phyloP scores from a whole-genome alignment of 345 rosid species.

The Excoecaria cochinchinensis region DNA sequence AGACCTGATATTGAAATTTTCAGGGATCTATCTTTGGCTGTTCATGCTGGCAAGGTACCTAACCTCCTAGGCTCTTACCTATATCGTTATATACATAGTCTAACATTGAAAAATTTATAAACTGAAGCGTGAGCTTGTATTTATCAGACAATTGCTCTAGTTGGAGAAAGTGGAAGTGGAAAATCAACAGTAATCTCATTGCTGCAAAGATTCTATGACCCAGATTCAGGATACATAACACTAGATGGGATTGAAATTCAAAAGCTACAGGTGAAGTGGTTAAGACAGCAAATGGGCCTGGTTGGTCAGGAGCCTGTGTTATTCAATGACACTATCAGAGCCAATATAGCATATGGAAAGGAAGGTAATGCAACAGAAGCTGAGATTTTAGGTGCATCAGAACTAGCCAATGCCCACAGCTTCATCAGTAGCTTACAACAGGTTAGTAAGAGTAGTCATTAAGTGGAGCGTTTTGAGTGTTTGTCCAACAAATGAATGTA shows the following conservation, averaged over 20 bases:
- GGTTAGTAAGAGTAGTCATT: not conserved
- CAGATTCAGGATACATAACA: slow-evolving; percentile 16
- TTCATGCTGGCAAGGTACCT: slow-evolving; percentile 23
- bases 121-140: not conserved
- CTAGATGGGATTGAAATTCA: slow-evolving; percentile 18
- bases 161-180: slow-evolving; percentile 26
- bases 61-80: not conserved
- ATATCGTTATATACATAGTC: no score
- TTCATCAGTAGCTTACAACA: slow-evolving; percentile 24
- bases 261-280: slow-evolving; percentile 16
- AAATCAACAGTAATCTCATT: slow-evolving; percentile 25
- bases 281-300: slow-evolving; percentile 21
- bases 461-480: no score
- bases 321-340: slow-evolving; percentile 17
- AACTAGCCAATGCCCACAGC: slow-evolving; percentile 19
- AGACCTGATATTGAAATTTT: slow-evolving; percentile 25
- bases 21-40: slow-evolving; percentile 12
- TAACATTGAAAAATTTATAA: no score
- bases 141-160: slow-evolving; percentile 18
- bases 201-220: slow-evolving; percentile 24
- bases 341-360: slow-evolving; percentile 20
- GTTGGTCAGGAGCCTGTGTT: slow-evolving; percentile 20
- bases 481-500: not conserved
- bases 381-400: slow-evolving; percentile 20
- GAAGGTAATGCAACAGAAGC: slow-evolving; percentile 18